Conservation (phyloP, 2,329 filamentous ascomycete genomes). For the Aspergillus sp. region DNA sequence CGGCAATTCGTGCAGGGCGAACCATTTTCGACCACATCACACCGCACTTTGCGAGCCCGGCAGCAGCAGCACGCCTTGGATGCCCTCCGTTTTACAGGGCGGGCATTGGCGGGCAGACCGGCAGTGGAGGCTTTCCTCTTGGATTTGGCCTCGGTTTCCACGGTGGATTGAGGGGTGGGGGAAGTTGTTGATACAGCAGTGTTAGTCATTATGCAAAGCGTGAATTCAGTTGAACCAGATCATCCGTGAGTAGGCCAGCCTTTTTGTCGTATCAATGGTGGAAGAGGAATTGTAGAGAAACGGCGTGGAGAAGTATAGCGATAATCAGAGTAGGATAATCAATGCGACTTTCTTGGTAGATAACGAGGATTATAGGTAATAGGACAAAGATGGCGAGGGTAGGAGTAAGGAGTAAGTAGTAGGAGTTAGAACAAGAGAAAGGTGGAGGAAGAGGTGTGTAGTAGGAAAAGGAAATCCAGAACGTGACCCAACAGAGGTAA, state of each 20-base stretch:
- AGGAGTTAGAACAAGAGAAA: slow-evolving; percentile 2
- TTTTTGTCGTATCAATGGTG: not conserved
- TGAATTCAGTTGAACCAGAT: slow-evolving; percentile 18
- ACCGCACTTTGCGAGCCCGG: slow-evolving; percentile 84
- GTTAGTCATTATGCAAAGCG: slow-evolving; percentile 28
- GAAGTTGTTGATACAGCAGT: slow-evolving; percentile 22
- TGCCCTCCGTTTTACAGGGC: slow-evolving; percentile 77
- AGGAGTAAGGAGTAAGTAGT: slow-evolving; percentile 5
- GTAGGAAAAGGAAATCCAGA: not conserved
- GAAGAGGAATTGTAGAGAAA: not conserved
- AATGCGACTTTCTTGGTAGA: not conserved
- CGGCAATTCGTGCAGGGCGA: slow-evolving; percentile 86
- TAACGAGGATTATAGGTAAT: not conserved
- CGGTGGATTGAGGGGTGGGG: slow-evolving; percentile 12
- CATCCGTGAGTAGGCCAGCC: slow-evolving; percentile 18
- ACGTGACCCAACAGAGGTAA: slow-evolving; percentile 1
- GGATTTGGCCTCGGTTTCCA: slow-evolving; percentile 37
- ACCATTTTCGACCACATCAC: slow-evolving; percentile 85
- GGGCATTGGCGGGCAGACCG: slow-evolving; percentile 54
- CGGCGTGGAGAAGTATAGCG: not conserved
- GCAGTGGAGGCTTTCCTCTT: slow-evolving; percentile 62
- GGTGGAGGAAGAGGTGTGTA: not conserved
- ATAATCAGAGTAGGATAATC: not conserved
- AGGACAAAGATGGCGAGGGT: not conserved
- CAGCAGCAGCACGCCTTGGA: slow-evolving; percentile 89